Base-by-base conservation (phyloP, 1,139 yeast genomes). In the Lodderomyces jiufengensis region DNA sequence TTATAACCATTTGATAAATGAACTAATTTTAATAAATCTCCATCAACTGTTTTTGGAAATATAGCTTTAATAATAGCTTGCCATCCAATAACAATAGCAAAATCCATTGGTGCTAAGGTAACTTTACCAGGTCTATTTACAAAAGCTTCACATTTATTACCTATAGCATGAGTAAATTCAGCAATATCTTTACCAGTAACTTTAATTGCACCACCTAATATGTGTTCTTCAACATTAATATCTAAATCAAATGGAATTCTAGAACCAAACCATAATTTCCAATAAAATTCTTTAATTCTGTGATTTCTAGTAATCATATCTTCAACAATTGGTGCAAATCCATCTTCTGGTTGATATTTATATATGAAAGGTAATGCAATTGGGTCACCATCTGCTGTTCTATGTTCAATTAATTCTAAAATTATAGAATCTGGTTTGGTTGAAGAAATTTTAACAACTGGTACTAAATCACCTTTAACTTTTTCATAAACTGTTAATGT, bases 81-180 rank as follows among this genome's bases (percentile, higher is more conserved):
- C 99, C 99, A 92, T 33, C 98, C 98, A 54, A 90, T 78, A 42
- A 94, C 97, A 63, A 92, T 92, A 37, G 98, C 97, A 58, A 90
- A 94, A 71, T 92, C 99, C 97, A 92, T 92, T 55, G 99, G 99
- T 36, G 98, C 98, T 52, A 80, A 74, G 42, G 88, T 80, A 34
- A 73, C 75, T 65, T 85, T 84, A 49, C 95, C 95, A 37, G 86
- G 78, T 70, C 95, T 81, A 44, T 82, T 76, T 45, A 90, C 96
- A 52, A 88, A 92, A 40, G 95, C 96, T 66, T 90, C 97, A 63
- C 96, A 88, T 50, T 84, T 84, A 77, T 92, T 92, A 54, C 97
- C 97, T 60, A 92, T 86, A 44, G 97, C 97, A 54, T 90, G 97
- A 28, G 96, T 90, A 61, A 92, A 87, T 61, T 90, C 96, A 47